Conservation (phyloP, 2,329 filamentous ascomycete species). For the Pseudocercospora fijiensis region DNA sequence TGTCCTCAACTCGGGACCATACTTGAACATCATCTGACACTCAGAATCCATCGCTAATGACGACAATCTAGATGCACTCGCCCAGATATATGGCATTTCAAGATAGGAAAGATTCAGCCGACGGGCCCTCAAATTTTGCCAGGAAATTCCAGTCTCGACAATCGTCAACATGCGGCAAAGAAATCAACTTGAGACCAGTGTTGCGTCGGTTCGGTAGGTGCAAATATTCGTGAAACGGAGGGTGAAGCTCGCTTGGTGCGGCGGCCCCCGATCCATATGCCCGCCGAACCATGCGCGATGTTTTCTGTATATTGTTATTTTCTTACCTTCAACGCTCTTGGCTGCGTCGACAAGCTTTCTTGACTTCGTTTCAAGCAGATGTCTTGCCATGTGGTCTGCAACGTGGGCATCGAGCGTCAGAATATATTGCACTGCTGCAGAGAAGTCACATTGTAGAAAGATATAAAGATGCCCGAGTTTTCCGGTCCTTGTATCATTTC, state of each 20-base stretch:
- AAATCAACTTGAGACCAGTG: constrained; percentile 1
- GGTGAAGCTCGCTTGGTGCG: background rate
- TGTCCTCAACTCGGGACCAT: background rate
- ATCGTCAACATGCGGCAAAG: background rate
- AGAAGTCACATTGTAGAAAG: background rate
- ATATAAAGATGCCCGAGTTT: constrained; percentile 6
- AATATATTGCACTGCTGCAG: background rate
- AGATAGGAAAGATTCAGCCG: background rate
- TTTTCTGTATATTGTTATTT: constrained; percentile 4
- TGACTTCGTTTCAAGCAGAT: constrained; percentile 5
- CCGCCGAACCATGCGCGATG: background rate
- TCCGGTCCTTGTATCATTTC: background rate
- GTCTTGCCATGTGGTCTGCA: background rate
- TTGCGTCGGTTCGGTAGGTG: constrained; percentile 4
- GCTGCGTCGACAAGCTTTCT: constrained; percentile 12
- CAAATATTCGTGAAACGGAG: background rate
- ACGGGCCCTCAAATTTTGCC: background rate
- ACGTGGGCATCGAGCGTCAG: background rate
- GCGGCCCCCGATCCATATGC: background rate
- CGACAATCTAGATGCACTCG: background rate
- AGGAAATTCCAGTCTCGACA: background rate
- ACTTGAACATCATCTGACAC: background rate
- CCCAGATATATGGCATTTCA: background rate
- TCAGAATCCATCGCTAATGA: background rate
- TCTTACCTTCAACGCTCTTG: constrained; percentile 3